Base-by-base conservation (phyloP, 2,329 filamentous ascomycete species). In the Dactylellina haptotyla region DNA sequence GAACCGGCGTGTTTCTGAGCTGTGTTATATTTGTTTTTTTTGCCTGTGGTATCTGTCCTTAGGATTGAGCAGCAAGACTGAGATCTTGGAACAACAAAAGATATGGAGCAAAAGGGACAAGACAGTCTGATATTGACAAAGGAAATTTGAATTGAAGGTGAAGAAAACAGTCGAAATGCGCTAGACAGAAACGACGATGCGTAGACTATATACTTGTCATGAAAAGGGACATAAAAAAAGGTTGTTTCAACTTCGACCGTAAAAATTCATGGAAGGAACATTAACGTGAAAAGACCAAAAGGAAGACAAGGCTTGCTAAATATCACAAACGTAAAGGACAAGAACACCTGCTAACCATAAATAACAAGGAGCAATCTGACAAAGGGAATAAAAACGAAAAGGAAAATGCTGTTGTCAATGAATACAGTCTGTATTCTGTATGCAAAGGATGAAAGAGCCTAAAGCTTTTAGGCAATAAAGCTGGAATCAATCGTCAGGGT, bases 341-440 rank as follows among this genome's bases (percentile, higher is more conserved):
- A 66, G 34, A 73, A 73, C 69, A 73, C 69, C 69, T 41, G 61
- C 46, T 56, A 56, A 54, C 62, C 61, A 57, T 37, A 37, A 56
- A 46, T 4, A 5, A 50, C 18, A 51, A 53, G 23, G 51, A 28
- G 16, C 46, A 65, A 50, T 45, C 14, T 41, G 20, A 30, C 57
- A 64, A 58, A 58, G 58, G 30, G 65, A 48, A 73, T 61, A 12
- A 39, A 37, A 43, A 58, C 6, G 4, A 23, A 32, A 45, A 53
- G 32, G 45, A 18, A 37, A 54, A 63, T 56, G 32, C 28, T 41
- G 66, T 16, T 54, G 56, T 73, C 54, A 46, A 61, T 56, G 61
- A n/a, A 73, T 73, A 73, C 69, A 73, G 69, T 61, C 69, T 73
- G 69, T 73, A 46, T 53, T 73, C 69, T 73, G 69, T 73, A 73